A percentile compares a stretch with the other conserved stretches of the same genome.
phyloP scores from a whole-genome alignment of 2,329 filamentous ascomycete genomes.

The Torrubiella hemipterigena region DNA sequence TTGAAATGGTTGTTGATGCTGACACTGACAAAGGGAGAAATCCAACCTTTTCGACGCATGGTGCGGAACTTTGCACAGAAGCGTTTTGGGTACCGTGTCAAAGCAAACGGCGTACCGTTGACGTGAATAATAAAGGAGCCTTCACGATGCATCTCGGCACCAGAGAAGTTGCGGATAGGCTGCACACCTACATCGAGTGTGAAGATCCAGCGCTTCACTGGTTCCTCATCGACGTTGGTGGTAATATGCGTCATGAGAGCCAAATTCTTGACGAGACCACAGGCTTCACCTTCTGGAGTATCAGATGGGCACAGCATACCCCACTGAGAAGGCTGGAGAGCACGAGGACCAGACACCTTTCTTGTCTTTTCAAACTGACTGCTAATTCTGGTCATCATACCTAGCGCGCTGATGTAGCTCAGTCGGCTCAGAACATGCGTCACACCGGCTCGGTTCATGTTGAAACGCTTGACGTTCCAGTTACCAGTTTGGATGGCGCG shows the following conservation, averaged over 20 bases:
- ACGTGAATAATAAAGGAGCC: conserved; percentile 86
- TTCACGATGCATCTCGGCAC: conserved; percentile 73
- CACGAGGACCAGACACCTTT: conserved; percentile 91
- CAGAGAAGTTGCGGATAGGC: conserved; percentile 56
- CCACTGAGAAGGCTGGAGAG: conserved; percentile 92
- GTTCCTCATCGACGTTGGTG: conserved; percentile 86
- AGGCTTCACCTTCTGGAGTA: conserved; percentile 96
- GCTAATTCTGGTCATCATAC: conserved; percentile 99
- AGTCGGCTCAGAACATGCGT: conserved; percentile 91
- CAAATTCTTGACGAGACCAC: conserved; percentile 94
- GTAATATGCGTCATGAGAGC: conserved; percentile 99
- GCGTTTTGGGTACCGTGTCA: conserved; percentile 74
- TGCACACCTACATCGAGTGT: conserved; percentile 76
- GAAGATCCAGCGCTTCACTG: conserved; percentile 77
- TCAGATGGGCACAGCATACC: conserved; percentile 97
- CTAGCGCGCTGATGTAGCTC: conserved; percentile 91
- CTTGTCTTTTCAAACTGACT: conserved; percentile 98
- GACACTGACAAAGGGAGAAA: conserved; percentile 94
- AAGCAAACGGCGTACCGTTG: conserved; percentile 85
- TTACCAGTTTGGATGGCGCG: conserved; percentile 95
- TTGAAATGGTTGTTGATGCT: conserved; percentile 89
- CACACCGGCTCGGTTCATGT: conserved; percentile 94
- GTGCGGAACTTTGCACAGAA: conserved; percentile 80
- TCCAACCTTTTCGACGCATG: conserved; percentile 76
- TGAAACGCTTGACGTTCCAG: conserved; percentile 95